Evolutionary conservation across 1,284 basidiomycete species (phyloP), one percentile per base, ranked within the genome.

Genomic region (Trametes pubescens): DNA sequence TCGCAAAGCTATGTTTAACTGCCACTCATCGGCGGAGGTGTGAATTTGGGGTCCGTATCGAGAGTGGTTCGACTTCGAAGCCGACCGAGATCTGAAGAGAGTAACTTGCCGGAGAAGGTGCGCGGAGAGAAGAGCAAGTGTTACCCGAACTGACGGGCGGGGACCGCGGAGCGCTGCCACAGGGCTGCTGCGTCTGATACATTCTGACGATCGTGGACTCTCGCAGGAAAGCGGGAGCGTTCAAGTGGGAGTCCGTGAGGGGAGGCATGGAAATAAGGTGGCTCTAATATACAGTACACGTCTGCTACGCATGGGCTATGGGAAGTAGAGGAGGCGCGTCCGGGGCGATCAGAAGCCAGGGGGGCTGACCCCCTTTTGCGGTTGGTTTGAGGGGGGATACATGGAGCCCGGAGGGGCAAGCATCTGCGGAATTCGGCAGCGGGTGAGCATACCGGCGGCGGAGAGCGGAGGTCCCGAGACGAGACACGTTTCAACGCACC

Each of bases 351-450:
- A 92, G 78, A 93, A 92, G 44, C 91, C 91, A 61, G 91, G 91
- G 26, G 91, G 91, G 46, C 92, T 88, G 67, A 93, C 79, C 51
- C 81, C 83, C 80, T 91, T 90, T 76, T 83, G 84, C 72, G 84
- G 74, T 60, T 81, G 80, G 69, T 76, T 76, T 29, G 44, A 22
- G 35, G 67, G 73, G 51, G 84, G 80, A 72, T 88, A 88, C 71
- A 84, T 75, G 40, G 87, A 83, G 29, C 60, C 60, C n/a, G 85
- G 83, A 21, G 85, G 84, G 32, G 74, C 72, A 53, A 91, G 81
- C 89, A 93, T 90, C 91, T 92, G 72, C 22, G 51, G n/a, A 32
- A 57, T 51, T 35, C 56, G 59, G 57, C 47, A 47, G 43, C 32
- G 46, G 46, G 54, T 63, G 55, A 63, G 65, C 61, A 58, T 51